These are phyloP conservation scores for Linum lewisii DNA, from an alignment of 345 rosid species.

Conservation along the genomic window DNA sequence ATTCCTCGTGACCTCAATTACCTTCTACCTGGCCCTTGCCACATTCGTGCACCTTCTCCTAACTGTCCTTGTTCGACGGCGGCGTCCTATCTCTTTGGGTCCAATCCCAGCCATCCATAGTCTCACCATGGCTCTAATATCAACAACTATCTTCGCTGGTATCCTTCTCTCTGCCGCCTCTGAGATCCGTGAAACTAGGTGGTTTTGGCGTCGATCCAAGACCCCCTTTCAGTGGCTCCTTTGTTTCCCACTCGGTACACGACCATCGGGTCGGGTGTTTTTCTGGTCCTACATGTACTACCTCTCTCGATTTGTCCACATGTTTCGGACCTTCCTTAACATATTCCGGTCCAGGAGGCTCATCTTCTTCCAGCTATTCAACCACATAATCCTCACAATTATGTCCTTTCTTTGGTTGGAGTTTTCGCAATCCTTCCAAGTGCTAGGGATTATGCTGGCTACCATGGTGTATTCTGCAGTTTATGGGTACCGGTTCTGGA, in stretches of 20 bases:
- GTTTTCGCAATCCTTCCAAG: slow-evolving; percentile 82
- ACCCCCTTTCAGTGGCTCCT: slow-evolving; percentile 89
- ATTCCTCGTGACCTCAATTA: slow-evolving; percentile 56
- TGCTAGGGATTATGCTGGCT: slow-evolving; percentile 61
- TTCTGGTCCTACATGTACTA: slow-evolving; percentile 91
- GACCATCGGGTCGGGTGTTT: slow-evolving; percentile 91
- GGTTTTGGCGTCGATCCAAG: slow-evolving; percentile 64
- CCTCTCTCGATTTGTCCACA: slow-evolving; percentile 70
- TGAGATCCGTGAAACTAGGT: slow-evolving; percentile 76
- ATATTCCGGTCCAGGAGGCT: slow-evolving; percentile 43
- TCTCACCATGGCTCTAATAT: slow-evolving; percentile 54
- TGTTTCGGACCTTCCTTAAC: slow-evolving; percentile 54
- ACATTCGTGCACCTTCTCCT: slow-evolving; percentile 43
- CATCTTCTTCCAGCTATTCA: slow-evolving; percentile 51
- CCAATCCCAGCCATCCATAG: slow-evolving; percentile 65
- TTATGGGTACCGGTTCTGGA: slow-evolving; percentile 67
- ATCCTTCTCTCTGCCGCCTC: slow-evolving; percentile 75
- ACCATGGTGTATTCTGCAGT: slow-evolving; percentile 59
- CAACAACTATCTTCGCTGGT: slow-evolving; percentile 62
- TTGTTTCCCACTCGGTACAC: slow-evolving; percentile 83
- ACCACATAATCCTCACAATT: slow-evolving; percentile 45
- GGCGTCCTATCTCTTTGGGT: slow-evolving; percentile 46
- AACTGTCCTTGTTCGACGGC: slow-evolving; percentile 32
- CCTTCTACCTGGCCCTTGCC: slow-evolving; percentile 43
- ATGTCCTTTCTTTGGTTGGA: slow-evolving; percentile 83